These are phyloP conservation scores for Eucalyptus guilfoylei DNA, from an alignment of 345 rosid species.

Conservation along the genomic window DNA sequence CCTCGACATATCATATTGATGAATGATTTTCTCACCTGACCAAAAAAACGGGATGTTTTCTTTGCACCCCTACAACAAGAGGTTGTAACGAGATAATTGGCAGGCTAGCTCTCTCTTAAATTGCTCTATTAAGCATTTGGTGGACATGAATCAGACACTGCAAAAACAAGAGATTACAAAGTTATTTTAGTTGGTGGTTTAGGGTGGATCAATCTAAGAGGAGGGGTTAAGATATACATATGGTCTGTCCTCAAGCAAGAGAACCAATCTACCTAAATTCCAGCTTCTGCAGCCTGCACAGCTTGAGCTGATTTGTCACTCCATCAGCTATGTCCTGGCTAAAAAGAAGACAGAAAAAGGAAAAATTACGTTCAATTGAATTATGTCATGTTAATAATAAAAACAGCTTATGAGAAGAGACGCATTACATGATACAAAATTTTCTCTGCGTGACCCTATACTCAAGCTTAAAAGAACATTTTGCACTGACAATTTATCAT, in stretches of 20 bases:
- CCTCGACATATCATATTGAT: conserved; percentile 48
- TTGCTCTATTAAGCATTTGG: conserved; percentile 27
- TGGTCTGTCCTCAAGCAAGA: conserved; percentile 59
- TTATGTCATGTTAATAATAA: too few relatives aligned
- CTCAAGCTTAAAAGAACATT: background rate
- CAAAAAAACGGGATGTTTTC: conserved; percentile 60
- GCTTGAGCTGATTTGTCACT: conserved; percentile 75
- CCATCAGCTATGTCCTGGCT: conserved; percentile 92
- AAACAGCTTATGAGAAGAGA: background rate
- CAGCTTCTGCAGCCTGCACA: conserved; percentile 81
- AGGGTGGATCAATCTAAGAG: background rate
- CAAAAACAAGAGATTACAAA: background rate
- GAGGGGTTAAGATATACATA: conserved; percentile 32
- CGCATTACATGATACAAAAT: rapidly evolving
- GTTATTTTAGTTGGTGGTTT: background rate
- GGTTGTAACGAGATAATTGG: conserved; percentile 68
- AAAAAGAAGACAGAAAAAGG: background rate
- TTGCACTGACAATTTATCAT: background rate
- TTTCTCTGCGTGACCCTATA: background rate
- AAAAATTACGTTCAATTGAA: background rate
- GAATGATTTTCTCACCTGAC: conserved; percentile 34
- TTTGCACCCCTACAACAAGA: conserved; percentile 58
- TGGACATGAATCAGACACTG: background rate
- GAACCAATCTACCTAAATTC: conserved; percentile 62
- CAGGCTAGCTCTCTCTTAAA: conserved; percentile 78